These are phyloP conservation scores for Coemansia sp. DNA, from an alignment of 192 early-diverging fungal species.

Conservation along the genomic window DNA sequence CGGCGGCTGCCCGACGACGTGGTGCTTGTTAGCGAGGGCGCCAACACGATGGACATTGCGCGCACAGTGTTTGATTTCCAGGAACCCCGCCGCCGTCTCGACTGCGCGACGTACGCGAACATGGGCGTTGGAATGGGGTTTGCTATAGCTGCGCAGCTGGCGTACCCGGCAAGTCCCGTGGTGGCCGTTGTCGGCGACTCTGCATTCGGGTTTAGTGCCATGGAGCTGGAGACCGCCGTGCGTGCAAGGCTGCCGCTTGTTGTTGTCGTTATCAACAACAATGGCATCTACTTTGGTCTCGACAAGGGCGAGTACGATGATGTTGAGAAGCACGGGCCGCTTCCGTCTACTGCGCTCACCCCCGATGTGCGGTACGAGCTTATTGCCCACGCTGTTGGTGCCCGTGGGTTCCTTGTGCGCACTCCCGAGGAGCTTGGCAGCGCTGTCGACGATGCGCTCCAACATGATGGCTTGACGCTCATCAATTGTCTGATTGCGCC, in stretches of 20 bases:
- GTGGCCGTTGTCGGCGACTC: constrained; percentile 74
- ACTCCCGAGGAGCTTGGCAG: constrained; percentile 59
- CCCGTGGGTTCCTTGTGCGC: constrained; percentile 58
- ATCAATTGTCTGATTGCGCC: constrained; percentile 71
- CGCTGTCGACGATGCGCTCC: constrained; percentile 55
- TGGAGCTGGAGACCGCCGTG: constrained; percentile 75
- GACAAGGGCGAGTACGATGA: constrained; percentile 53
- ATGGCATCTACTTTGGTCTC: constrained; percentile 73
- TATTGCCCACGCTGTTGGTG: constrained; percentile 68
- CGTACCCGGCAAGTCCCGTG: constrained; percentile 55
- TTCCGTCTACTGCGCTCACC: constrained; percentile 65
- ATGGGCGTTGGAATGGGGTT: constrained; percentile 83
- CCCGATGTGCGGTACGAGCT: constrained; percentile 70
- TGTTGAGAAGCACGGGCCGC: constrained; percentile 27
- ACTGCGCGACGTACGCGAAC: constrained; percentile 73
- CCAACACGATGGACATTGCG: constrained; percentile 81
- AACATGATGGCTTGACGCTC: constrained; percentile 54
- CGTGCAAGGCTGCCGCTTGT: constrained; percentile 63
- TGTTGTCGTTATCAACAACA: constrained; percentile 78
- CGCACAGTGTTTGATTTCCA: constrained; percentile 68
- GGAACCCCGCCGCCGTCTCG: constrained; percentile 63
- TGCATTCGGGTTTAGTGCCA: constrained; percentile 78
- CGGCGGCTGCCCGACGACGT: constrained; percentile 54
- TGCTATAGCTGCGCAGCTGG: constrained; percentile 66
- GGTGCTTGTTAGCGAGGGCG: constrained; percentile 71